Evolutionary conservation across 495 filamentous ascomycete genomes (phyloP), one percentile per base, ranked within the genome.

Genomic region (Hyaloscypha variabilis): DNA sequence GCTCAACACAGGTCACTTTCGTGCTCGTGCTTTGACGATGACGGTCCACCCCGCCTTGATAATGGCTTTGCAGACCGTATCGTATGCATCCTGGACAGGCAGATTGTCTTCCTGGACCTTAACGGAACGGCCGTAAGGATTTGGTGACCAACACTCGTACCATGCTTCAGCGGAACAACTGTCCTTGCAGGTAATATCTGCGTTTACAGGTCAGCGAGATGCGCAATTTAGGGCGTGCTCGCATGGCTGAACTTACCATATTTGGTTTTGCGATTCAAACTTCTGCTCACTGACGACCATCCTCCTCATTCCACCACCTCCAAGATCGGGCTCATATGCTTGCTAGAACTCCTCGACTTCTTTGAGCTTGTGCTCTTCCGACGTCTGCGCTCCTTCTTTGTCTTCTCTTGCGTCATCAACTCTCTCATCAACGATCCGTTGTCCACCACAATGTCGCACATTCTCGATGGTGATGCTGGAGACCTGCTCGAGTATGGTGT

Each of bases 251-350:
- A 64, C 68, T 64, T 62, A 67, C 64, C 56, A 66, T 58, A 52
- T 59, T 36, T 46, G 56, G 29, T 59, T 60, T 62, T 34, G 3
- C n/a, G 25, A 62, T 58, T 49, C 23, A 62, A 49, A 58, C 42
- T 53, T 28, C 13, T 55, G 11, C 8, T 31, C 21, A 17, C 10
- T 21, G 63, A 49, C 24, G 8, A 39, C 5, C 39, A 8, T 21
- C 39, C 46, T 19, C 36, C 34, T 69, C 69, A 71, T 60, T 71
- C 66, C 55, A 61, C 66, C n/a, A 54, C 67, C 39, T 72, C 70
- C 34, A 53, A 29, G 31, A 73, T 73, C 2, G 67, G 65, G 49
- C 68, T 69, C 71, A 73, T 70, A 28, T 61, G 66, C 39, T 73
- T 73, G 39, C 57, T 62, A 8, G 6, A 30, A 14, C 53, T 64